phyloP scores from a whole-genome alignment of 108 stramenopile species.

The Epithemia pelagica region DNA sequence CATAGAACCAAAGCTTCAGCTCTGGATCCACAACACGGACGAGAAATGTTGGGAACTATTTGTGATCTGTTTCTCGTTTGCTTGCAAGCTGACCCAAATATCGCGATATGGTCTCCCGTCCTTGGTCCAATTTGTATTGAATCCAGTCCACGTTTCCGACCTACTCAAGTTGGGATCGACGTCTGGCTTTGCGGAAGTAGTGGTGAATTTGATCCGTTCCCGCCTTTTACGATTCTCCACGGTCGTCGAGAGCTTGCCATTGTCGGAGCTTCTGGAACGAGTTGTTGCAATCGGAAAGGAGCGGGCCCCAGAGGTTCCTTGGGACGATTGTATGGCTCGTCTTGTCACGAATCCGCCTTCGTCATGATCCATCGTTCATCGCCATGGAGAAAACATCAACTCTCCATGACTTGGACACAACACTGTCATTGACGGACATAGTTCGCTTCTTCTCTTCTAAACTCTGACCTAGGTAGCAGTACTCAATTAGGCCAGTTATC shows the following conservation, averaged over 20 bases:
- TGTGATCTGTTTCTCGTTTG: neutral
- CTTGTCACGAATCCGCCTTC: too few species aligned
- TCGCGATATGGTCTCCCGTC: neutral
- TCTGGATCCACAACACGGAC: neutral
- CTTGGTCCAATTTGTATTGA: neutral
- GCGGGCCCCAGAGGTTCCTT: neutral
- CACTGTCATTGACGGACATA: too few species aligned
- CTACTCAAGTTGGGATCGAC: neutral
- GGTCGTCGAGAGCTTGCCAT: neutral
- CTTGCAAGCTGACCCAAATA: neutral
- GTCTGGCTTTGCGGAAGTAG: neutral
- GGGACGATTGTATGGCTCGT: too few species aligned
- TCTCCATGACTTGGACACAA: too few species aligned
- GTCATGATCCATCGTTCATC: too few species aligned
- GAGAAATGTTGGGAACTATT: neutral
- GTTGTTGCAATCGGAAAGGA: neutral
- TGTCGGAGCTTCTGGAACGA: neutral
- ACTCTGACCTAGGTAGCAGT: too few species aligned
- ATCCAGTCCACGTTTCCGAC: neutral
- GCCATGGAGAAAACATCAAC: too few species aligned
- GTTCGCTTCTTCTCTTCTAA: too few species aligned
- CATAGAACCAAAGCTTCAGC: neutral
- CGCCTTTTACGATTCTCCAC: neutral
- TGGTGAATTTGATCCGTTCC: neutral
- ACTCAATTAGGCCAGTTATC: too few species aligned